phyloP scores from a whole-genome alignment of 2,329 filamentous ascomycete genomes.

The Diaporthe longicolla region DNA sequence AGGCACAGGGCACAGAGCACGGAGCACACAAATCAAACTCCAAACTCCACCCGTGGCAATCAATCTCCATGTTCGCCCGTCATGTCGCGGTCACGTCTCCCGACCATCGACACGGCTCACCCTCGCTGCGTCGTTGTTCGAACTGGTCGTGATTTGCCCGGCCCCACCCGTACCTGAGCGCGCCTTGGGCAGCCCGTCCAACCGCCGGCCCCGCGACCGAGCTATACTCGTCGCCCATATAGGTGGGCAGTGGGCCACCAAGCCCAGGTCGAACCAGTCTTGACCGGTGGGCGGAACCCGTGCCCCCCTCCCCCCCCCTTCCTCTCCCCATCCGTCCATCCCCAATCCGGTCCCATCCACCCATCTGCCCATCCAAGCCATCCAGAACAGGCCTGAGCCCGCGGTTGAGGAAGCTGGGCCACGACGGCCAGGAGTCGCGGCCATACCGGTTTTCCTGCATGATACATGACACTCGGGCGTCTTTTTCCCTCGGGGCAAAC shows the following conservation, averaged over 20 bases:
- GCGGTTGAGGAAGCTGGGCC: neutral
- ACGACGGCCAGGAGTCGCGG: slow-evolving; percentile 6
- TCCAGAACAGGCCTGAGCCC: neutral
- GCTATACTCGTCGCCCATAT: slow-evolving; percentile 32
- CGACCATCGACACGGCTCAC: slow-evolving; percentile 32
- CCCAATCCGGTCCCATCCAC: no score
- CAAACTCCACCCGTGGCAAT: slow-evolving; percentile 14
- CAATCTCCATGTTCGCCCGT: slow-evolving; percentile 8
- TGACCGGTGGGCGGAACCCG: slow-evolving; percentile 14
- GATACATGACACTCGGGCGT: neutral
- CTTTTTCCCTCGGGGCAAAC: slow-evolving; percentile 14
- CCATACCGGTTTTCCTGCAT: slow-evolving; percentile 22
- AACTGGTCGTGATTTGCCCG: slow-evolving; percentile 17
- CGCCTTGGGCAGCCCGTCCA: slow-evolving; percentile 30
- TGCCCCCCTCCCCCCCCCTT: neutral
- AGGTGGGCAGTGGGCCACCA: slow-evolving; percentile 30
- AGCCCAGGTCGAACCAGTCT: slow-evolving; percentile 17
- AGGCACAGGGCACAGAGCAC: neutral
- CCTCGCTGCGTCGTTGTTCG: neutral
- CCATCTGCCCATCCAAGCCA: no score
- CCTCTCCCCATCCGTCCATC: no score
- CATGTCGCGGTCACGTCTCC: slow-evolving; percentile 22
- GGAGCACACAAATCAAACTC: slow-evolving; percentile 18
- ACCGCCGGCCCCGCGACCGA: slow-evolving; percentile 31
- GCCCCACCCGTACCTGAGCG: slow-evolving; percentile 28